Evolutionary conservation across 1,284 basidiomycete genomes (phyloP), one percentile per base, ranked within the genome.

Genomic region (Cerioporus squamosus): DNA sequence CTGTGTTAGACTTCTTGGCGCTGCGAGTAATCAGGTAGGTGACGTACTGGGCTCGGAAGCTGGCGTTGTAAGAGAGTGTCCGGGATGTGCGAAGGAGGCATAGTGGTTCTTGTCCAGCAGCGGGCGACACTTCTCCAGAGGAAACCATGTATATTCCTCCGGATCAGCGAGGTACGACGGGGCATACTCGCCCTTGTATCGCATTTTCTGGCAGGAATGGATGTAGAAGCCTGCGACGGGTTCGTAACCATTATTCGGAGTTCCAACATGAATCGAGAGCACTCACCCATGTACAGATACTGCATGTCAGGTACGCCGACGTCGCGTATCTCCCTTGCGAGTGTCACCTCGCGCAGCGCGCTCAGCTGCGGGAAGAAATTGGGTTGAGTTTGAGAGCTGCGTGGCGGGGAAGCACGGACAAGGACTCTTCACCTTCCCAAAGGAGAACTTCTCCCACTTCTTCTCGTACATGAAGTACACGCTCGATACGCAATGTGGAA

Each of bases 381-480:
- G n/a, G n/a, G 7, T 0, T 36, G 15, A 52, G 33, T 18, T 24
- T 23, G 10, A 33, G 5, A 12, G 14, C 2, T 22, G 20, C n/a
- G 5, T 36, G 22, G 17, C 20, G 14, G 36, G 22, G 23, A 44
- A 14, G 23, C 12, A 59, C n/a, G 8, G n/a, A 3, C 9, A 36
- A 22, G 15, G 26, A 29, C 12, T 31, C 60, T 64, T 49, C 59
- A 90, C 87, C 80, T 97, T 98, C 45, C 97, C 97, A 24, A 98
- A 72, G 12, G 91, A 90, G 68, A 86, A 85, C 44, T 80, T 79
- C 42, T 91, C 88, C 81, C 87, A 96, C 36, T 81, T 80, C 8
- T 87, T 85, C 68, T 95, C 86, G 76, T 97, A 98, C 77, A 97
- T 90, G 72, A 98, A 96, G 74, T 99, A 99, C 9, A 99, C 97